These are phyloP conservation scores for Macrocybe gigantea DNA, from an alignment of 768 basidiomycete genomes.

Conservation along the genomic window DNA sequence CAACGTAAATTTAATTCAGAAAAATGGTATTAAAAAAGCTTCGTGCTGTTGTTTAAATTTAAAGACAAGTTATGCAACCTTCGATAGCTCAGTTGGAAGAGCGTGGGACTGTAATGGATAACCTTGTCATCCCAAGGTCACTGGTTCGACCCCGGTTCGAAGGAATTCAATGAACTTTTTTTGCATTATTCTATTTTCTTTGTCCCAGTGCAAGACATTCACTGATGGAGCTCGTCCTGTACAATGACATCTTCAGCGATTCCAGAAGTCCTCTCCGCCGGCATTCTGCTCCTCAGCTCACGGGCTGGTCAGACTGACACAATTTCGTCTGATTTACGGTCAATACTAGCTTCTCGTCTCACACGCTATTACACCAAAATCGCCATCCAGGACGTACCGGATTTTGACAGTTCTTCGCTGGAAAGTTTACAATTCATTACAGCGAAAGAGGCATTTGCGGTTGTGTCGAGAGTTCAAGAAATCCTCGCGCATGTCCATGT, in stretches of 20 bases:
- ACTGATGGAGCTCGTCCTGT: no score
- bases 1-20: no score
- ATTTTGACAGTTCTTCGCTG: slow-evolving; percentile 16
- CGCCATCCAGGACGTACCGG: not conserved
- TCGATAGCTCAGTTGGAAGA: slow-evolving; percentile 20
- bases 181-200: no score
- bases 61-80: no score
- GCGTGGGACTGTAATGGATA: slow-evolving; percentile 18
- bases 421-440: slow-evolving; percentile 46
- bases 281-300: no score
- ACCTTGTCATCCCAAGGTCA: slow-evolving; percentile 13
- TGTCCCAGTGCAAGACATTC: no score
- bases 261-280: no score
- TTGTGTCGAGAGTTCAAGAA: slow-evolving; percentile 42
- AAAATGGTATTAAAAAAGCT: no score
- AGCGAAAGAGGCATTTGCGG: slow-evolving; percentile 47
- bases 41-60: no score
- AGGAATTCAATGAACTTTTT: slow-evolving; percentile 1
- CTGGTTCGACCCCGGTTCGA: slow-evolving; percentile 18
- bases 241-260: no score
- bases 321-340: slow-evolving; percentile 23
- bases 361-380: slow-evolving; percentile 28
- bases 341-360: slow-evolving; percentile 33
- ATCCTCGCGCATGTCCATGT: slow-evolving; percentile 21
- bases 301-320: no score